Percentiles rank a stretch among this genome's conserved stretches.
These are phyloP conservation scores for Rutstroemia sp. DNA, from an alignment of 2,329 filamentous ascomycete genomes.

Conservation along the genomic window DNA sequence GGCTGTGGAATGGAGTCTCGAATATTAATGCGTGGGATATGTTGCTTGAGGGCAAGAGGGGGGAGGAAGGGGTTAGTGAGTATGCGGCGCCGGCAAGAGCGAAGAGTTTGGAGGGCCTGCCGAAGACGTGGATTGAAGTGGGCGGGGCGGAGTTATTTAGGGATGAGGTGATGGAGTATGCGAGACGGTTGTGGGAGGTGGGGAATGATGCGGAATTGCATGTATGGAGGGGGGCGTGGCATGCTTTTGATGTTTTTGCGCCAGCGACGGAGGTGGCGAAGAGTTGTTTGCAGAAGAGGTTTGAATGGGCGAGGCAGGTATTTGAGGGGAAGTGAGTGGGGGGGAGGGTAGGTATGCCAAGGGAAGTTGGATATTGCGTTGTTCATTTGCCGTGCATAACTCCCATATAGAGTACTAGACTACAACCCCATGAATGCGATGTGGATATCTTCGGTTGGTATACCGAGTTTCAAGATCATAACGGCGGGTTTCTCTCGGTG, in stretches of 20 bases:
- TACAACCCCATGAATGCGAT: too few species aligned
- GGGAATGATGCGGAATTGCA: slow-evolving; percentile 31
- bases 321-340: too few species aligned
- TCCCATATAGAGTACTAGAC: too few species aligned
- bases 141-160: slow-evolving; percentile 31
- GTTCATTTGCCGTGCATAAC: too few species aligned
- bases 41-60: slow-evolving; percentile 25
- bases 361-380: too few species aligned
- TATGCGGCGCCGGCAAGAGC: slow-evolving; percentile 30
- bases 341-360: too few species aligned
- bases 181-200: slow-evolving; percentile 29
- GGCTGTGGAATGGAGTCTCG: slow-evolving; percentile 27
- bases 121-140: slow-evolving; percentile 31
- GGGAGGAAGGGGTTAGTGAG: slow-evolving; percentile 23
- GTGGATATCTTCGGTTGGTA: too few species aligned
- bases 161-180: slow-evolving; percentile 31
- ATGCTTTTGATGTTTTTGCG: background rate
- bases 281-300: background rate
- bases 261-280: background rate
- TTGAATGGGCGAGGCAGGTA: background rate
- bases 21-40: slow-evolving; percentile 27
- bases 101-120: slow-evolving; percentile 26
- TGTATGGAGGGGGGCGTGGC: slow-evolving; percentile 29
- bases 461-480: too few species aligned
- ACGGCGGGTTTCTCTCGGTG: too few species aligned